Evolutionary conservation across 2,329 filamentous ascomycete species (phyloP).

Genomic region (Penicillium sp.): DNA sequence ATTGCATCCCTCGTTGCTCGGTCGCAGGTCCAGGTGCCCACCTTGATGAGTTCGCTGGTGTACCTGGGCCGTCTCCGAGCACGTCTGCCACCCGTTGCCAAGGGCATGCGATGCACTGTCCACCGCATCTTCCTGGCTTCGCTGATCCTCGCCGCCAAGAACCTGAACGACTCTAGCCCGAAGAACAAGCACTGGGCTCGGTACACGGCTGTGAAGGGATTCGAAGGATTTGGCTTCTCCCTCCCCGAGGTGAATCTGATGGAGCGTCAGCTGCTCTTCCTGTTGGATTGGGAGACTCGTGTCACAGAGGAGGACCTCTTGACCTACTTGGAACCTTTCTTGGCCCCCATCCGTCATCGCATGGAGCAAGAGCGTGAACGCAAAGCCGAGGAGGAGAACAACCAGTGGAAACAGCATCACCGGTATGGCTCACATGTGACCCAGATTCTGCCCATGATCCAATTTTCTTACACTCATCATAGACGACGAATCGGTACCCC

Average conservation of each 20-base stretch:
- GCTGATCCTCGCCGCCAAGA: slow-evolving; percentile 77
- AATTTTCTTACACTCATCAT: slow-evolving; percentile 2
- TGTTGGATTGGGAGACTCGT: slow-evolving; percentile 91
- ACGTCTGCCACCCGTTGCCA: slow-evolving; percentile 87
- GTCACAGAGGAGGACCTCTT: slow-evolving; percentile 86
- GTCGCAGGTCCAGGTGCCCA: slow-evolving; percentile 96
- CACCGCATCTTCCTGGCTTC: slow-evolving; percentile 91
- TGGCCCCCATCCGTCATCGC: slow-evolving; percentile 75
- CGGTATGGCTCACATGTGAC: slow-evolving; percentile 35
- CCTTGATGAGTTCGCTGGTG: slow-evolving; percentile 93
- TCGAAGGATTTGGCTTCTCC: slow-evolving; percentile 83
- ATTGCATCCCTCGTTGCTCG: slow-evolving; percentile 87
- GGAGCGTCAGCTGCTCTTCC: slow-evolving; percentile 96
- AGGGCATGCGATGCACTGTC: slow-evolving; percentile 93
- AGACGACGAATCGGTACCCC: slow-evolving; percentile 39
- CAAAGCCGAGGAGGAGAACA: slow-evolving; percentile 43
- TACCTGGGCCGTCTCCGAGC: slow-evolving; percentile 84
- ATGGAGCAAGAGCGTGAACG: slow-evolving; percentile 57
- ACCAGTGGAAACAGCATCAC: slow-evolving; percentile 30
- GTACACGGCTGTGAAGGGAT: slow-evolving; percentile 77
- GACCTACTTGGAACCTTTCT: slow-evolving; percentile 81
- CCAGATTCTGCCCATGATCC: background rate
- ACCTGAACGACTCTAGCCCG: slow-evolving; percentile 95
- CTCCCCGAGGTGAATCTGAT: slow-evolving; percentile 97
- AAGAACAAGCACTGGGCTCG: slow-evolving; percentile 99